Percentiles rank a stretch among this genome's conserved stretches.
phyloP scores from a whole-genome alignment of 225 moss, liverwort and hornwort species.

The Asterella californica region DNA sequence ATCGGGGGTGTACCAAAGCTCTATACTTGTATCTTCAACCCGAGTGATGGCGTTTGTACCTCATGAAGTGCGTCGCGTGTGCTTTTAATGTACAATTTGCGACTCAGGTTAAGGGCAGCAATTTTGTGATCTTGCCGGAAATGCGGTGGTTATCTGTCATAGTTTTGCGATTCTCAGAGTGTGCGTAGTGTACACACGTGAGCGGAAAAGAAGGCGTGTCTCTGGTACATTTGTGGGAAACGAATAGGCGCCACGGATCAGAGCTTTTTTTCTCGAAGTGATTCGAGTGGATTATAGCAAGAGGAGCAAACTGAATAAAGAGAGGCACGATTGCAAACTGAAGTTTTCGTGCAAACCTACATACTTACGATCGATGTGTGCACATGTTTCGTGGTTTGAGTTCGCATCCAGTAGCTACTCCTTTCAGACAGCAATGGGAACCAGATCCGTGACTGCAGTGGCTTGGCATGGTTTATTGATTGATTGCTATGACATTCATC shows the following conservation, averaged over 20 bases:
- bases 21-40: not conserved
- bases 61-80: not conserved
- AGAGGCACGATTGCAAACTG: not conserved
- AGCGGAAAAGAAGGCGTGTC: not conserved
- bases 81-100: not conserved
- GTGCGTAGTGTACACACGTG: not conserved
- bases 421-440: no score
- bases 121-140: constrained; percentile 10
- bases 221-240: not conserved
- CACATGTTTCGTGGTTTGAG: no score
- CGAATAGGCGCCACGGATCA: not conserved
- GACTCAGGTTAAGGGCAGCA: constrained; percentile 14
- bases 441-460: no score
- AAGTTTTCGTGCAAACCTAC: not conserved
- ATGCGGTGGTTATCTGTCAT: not conserved
- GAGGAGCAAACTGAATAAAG: constrained; percentile 3
- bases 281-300: not conserved
- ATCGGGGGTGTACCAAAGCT: constrained; percentile 8
- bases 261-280: not conserved
- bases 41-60: constrained; percentile 5
- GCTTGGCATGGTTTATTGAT: no score
- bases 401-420: no score
- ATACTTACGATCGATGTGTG: no score
- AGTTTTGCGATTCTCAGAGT: not conserved
- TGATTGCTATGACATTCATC: no score